A percentile compares a stretch with the other conserved stretches of the same genome.
These are phyloP conservation scores for Xylaria grammica DNA, from an alignment of 495 filamentous ascomycete genomes.

Conservation along the genomic window DNA sequence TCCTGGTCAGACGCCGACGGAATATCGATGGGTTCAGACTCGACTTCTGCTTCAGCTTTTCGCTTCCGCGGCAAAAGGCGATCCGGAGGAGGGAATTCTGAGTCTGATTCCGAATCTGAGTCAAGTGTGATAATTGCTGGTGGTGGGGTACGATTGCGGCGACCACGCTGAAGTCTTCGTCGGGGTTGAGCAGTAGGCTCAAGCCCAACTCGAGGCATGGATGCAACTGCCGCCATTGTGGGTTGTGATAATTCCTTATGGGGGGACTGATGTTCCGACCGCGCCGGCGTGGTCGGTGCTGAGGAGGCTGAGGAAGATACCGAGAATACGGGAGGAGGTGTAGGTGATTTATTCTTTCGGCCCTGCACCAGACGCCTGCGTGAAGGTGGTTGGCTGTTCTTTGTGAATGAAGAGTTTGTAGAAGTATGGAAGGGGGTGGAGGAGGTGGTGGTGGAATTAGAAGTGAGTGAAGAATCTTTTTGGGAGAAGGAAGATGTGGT, in stretches of 20 bases:
- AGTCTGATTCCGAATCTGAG: slow-evolving; percentile 20
- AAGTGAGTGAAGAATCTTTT: slow-evolving; percentile 18
- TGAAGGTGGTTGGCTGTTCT: slow-evolving; percentile 18
- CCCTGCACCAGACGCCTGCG: slow-evolving; percentile 34
- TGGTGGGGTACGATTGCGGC: slow-evolving; percentile 55
- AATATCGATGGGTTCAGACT: slow-evolving; percentile 10
- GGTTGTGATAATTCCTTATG: neutral
- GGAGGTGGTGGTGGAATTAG: slow-evolving; percentile 10
- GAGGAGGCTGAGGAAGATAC: slow-evolving; percentile 32
- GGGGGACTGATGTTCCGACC: slow-evolving; percentile 23
- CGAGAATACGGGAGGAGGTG: slow-evolving; percentile 31
- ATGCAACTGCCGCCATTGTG: slow-evolving; percentile 1
- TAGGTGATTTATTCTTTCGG: slow-evolving; percentile 28
- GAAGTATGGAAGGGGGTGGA: neutral
- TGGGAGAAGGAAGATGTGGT: slow-evolving; percentile 5
- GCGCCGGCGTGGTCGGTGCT: slow-evolving; percentile 26
- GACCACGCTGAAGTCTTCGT: slow-evolving; percentile 64
- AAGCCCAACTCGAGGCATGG: slow-evolving; percentile 26
- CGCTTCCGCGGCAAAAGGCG: slow-evolving; percentile 21
- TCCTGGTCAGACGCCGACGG: slow-evolving; percentile 45
- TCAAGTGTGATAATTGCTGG: slow-evolving; percentile 30
- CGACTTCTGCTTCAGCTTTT: slow-evolving; percentile 21
- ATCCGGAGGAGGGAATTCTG: neutral
- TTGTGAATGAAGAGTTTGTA: slow-evolving; percentile 14
- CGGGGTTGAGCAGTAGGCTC: slow-evolving; percentile 41